Conservation (phyloP, 345 rosid species). For the Acer negundo region DNA sequence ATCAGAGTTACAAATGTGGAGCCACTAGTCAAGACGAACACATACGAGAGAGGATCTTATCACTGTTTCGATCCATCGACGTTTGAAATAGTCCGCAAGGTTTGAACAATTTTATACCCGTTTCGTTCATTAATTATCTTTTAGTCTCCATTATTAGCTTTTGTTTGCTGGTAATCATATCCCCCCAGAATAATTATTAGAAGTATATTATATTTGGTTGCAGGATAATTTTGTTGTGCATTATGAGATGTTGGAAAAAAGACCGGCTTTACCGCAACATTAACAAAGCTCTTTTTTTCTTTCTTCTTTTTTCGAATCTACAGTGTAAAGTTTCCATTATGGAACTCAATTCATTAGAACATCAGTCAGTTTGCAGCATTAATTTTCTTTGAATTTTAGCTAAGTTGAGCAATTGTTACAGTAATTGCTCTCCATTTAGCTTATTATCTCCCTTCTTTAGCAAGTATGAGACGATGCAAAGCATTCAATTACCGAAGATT, state of each 20-base stretch:
- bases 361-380: conserved; percentile 34
- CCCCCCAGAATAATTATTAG: neutral
- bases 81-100: conserved; percentile 83
- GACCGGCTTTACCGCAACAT: conserved; percentile 82
- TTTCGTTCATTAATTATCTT: neutral
- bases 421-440: neutral
- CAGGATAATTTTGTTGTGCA: conserved; percentile 87
- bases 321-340: conserved; percentile 57
- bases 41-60: conserved; percentile 84
- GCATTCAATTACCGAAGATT: neutral
- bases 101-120: conserved; percentile 28
- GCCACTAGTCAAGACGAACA: conserved; percentile 75
- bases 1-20: conserved; percentile 69
- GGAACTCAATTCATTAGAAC: conserved; percentile 37
- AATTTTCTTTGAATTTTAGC: conserved; percentile 24
- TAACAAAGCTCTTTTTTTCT: conserved; percentile 39
- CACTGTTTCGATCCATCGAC: conserved; percentile 81
- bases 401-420: conserved; percentile 20
- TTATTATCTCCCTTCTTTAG: neutral
- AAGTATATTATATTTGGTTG: conserved; percentile 23
- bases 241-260: conserved; percentile 87
- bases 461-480: neutral
- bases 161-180: neutral
- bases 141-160: neutral
- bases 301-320: conserved; percentile 30